Evolutionary conservation across 2,329 filamentous ascomycete species (phyloP), one percentile per base, ranked within the genome.

Genomic region (Rutstroemia sp.): DNA sequence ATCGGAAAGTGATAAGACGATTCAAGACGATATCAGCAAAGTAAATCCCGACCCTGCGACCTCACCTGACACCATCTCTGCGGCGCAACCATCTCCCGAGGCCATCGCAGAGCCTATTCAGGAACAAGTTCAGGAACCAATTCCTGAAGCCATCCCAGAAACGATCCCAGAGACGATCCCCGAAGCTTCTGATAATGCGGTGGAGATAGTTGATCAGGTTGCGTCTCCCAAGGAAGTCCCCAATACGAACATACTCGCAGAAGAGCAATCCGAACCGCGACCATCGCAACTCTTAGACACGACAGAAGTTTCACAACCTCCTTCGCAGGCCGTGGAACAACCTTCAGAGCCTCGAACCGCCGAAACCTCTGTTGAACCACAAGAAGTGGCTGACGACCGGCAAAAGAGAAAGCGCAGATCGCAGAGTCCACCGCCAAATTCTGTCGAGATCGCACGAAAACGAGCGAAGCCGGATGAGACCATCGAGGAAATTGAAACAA

Each of bases 321-420:
- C 48, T 12, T 58, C 55, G 30, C 48, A 54, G 27, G 51, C 51
- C 21, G 62, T 63, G 34, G 46, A 49, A 23, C 59, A 60, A 44
- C 23, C 54, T 10, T 17, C 46, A n/a, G 55, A 55, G 27, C 48
- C 51, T 38, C 45, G 48, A 30, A 57, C 62, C 3, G 40, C 57
- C 8, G 42, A 63, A 1, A 58, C 67, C 5, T 62, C 66, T 9
- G 61, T 67, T 12, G 70, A 70, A 39, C 59, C 65, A n/a, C 60
- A 62, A 27, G 65, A 67, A 64, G 63, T 72, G 42, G 63, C 73
- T 36, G 76, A 81, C 60, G 82, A 85, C 62, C 73, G 74, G 42
- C 80, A 81, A 63, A 88, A 86, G 70, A 78, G 85, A 59, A 88
- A 87, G 69, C 81, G 84, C 63, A 78, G 83, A 63, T 88, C 83